A percentile compares a stretch with the other conserved stretches of the same genome.
phyloP scores from a whole-genome alignment of 495 filamentous ascomycete species.

The Xylaria cubensis region DNA sequence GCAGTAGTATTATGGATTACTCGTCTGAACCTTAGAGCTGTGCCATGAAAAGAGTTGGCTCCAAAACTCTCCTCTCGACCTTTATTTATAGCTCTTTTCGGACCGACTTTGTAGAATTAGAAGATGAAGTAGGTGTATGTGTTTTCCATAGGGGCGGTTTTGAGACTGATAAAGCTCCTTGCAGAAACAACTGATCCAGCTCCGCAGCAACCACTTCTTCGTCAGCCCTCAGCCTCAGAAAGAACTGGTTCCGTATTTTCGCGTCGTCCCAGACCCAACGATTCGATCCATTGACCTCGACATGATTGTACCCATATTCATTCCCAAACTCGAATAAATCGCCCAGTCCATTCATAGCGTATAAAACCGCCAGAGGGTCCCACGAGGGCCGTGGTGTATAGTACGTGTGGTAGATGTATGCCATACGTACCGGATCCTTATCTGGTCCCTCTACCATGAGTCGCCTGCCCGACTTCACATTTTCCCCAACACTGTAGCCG shows the following conservation, averaged over 20 bases:
- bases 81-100: neutral
- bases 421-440: slow-evolving; percentile 47
- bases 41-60: neutral
- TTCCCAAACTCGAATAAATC: slow-evolving; percentile 43
- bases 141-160: neutral
- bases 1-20: neutral
- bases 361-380: slow-evolving; percentile 54
- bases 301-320: slow-evolving; percentile 41
- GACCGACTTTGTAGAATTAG: neutral
- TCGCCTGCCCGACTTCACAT: slow-evolving; percentile 44
- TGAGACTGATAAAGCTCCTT: slow-evolving; percentile 15
- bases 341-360: slow-evolving; percentile 50
- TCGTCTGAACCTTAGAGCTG: neutral
- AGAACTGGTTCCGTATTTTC: slow-evolving; percentile 40
- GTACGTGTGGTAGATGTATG: slow-evolving; percentile 51
- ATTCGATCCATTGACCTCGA: slow-evolving; percentile 43
- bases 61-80: neutral
- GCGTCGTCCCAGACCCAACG: slow-evolving; percentile 45
- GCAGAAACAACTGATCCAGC: slow-evolving; percentile 31
- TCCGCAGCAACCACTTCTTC: slow-evolving; percentile 31
- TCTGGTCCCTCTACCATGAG: slow-evolving; percentile 42
- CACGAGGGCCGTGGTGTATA: slow-evolving; percentile 39
- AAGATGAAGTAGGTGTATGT: neutral
- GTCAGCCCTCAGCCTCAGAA: slow-evolving; percentile 37
- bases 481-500: slow-evolving; percentile 45